These are phyloP conservation scores for Lizanozyma gosingica DNA, from an alignment of 1,139 yeast species.

Conservation along the genomic window DNA sequence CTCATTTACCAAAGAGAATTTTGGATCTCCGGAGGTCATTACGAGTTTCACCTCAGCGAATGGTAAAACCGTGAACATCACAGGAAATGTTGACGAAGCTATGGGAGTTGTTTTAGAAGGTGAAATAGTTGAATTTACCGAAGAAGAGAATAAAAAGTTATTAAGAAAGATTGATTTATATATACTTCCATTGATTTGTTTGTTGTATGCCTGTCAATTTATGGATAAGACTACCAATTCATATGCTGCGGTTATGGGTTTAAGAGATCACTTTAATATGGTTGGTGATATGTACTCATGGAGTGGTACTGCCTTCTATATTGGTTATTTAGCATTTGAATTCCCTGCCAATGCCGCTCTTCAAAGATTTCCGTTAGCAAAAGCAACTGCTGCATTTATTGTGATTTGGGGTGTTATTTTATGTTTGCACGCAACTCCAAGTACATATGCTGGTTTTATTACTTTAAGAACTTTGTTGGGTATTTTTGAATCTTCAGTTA, in stretches of 20 bases:
- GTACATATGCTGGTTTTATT: conserved; percentile 27
- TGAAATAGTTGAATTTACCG: conserved; percentile 6
- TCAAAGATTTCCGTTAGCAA: conserved; percentile 37
- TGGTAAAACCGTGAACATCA: conserved; percentile 20
- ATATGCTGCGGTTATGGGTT: conserved; percentile 52
- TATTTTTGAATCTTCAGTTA: conserved; percentile 36
- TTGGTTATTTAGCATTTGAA: conserved; percentile 43
- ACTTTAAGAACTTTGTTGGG: conserved; percentile 39
- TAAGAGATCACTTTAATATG: conserved; percentile 40
- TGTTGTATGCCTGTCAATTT: conserved; percentile 49
- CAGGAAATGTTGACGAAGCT: conserved; percentile 28
- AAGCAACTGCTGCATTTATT: conserved; percentile 24
- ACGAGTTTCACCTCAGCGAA: conserved; percentile 20
- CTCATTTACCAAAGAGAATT: conserved; percentile 18
- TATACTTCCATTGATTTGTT: conserved; percentile 47
- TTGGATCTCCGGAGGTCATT: conserved; percentile 16
- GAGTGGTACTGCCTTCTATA: conserved; percentile 49
- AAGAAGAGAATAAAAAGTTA: conserved; percentile 16
- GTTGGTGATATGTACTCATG: conserved; percentile 43
- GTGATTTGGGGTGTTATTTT: conserved; percentile 41
- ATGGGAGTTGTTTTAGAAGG: conserved; percentile 10
- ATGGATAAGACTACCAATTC: conserved; percentile 58
- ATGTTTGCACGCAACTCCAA: conserved; percentile 31
- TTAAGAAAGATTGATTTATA: conserved; percentile 46
- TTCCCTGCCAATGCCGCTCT: conserved; percentile 34